These are phyloP conservation scores for Eragrostis tef DNA, from an alignment of 202 grass and related monocot genomes.

Conservation along the genomic window DNA sequence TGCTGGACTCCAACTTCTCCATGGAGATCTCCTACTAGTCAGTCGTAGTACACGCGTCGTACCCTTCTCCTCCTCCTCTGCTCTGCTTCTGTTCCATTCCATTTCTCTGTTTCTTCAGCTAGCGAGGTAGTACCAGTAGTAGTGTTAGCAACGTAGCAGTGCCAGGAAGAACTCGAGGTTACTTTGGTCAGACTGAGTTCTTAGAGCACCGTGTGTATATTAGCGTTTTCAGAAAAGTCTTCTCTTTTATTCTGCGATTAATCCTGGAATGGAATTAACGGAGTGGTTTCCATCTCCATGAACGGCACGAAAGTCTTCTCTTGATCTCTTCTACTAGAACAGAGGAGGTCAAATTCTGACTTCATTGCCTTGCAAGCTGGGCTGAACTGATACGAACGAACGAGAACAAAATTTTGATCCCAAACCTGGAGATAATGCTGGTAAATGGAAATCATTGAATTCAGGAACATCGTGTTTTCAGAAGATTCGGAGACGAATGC, in stretches of 20 bases:
- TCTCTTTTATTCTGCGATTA: neutral
- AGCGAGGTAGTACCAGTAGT: conserved; percentile 7
- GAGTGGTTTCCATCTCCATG: neutral
- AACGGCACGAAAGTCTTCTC: neutral
- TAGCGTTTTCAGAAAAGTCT: conserved; percentile 55
- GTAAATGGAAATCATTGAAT: too few relatives aligned
- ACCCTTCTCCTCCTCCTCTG: neutral
- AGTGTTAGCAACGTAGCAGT: conserved; percentile 3
- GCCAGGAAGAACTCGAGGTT: conserved; percentile 50
- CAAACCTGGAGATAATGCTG: neutral
- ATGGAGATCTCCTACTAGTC: conserved; percentile 84
- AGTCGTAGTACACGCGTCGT: neutral
- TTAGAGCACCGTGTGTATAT: conserved; percentile 48
- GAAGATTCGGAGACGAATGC: neutral
- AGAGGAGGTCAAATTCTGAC: neutral
- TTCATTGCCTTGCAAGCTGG: neutral
- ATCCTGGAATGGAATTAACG: neutral
- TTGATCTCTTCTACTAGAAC: neutral
- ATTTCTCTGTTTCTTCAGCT: neutral
- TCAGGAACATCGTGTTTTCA: neutral
- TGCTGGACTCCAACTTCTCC: conserved; percentile 85
- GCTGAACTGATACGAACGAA: neutral
- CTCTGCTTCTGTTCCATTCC: neutral
- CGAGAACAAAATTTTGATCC: neutral
- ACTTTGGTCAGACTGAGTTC: conserved; percentile 47